These are phyloP conservation scores for Tillandsia fasciculata DNA, from an alignment of 176 grass and related monocot genomes.

Conservation along the genomic window DNA sequence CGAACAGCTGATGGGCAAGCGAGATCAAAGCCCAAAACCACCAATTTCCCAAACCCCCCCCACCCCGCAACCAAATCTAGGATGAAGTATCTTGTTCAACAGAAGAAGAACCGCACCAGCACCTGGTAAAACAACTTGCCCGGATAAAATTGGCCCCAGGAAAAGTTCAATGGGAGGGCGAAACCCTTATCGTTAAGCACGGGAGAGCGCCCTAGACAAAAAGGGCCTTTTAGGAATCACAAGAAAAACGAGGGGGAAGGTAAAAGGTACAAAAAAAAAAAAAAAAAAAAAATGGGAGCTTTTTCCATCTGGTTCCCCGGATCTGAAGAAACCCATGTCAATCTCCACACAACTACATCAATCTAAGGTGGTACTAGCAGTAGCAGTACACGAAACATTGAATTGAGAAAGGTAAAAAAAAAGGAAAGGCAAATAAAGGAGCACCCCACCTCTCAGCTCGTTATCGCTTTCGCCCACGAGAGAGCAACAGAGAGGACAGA, in stretches of 20 bases:
- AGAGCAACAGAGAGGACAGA: too few relatives aligned
- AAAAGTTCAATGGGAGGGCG: background rate
- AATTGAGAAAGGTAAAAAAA: background rate
- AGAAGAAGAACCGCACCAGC: background rate
- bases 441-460: too few relatives aligned
- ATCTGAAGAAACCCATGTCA: conserved; percentile 9
- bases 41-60: background rate
- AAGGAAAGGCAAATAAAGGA: background rate
- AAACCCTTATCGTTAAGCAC: conserved; percentile 1
- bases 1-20: background rate
- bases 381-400: background rate
- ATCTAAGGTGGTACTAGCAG: background rate
- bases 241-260: background rate
- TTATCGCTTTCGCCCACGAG: too few relatives aligned
- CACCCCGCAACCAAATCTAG: background rate
- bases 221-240: background rate
- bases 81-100: background rate
- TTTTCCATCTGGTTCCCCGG: background rate
- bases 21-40: too few relatives aligned
- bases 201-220: background rate
- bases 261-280: background rate
- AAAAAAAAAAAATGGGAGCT: background rate
- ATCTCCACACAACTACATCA: background rate
- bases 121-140: background rate
- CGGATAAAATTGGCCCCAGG: background rate